Evolutionary conservation across 169 alveolate species (phyloP), one percentile per base, ranked within the genome.

Genomic region (Plasmodium inui): DNA sequence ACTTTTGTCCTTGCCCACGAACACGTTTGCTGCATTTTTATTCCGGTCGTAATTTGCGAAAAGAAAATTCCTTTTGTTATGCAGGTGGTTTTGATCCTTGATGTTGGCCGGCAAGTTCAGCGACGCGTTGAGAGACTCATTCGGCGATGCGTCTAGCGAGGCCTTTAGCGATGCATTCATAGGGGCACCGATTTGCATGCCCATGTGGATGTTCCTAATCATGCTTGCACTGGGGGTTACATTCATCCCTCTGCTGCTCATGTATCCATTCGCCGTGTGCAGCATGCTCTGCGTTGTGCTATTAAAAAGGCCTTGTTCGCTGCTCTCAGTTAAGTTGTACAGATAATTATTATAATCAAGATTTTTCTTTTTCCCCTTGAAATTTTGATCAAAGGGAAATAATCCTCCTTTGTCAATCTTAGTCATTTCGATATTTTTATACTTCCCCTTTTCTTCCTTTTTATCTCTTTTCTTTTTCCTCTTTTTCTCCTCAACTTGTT

Each of bases 401-500:
- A 30, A 34, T 32, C 8, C 91, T 26, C 26, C 73, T 30, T 30
- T 82, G 5, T 82, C 91, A 57, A 61, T 19, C 39, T 57, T 82
- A 22, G 37, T 2, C 72, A 12, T 46, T 82, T 82, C 91, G 12
- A 4, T 28, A 32, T 82, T 82, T 32, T 82, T 82, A 22, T 74
- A 41, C 19, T 61, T 86, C 10, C 57, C 26, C 34, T 74, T n/a
- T 28, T 34, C 44, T 57, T 32, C 71, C 39, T 28, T 82, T 88
- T 79, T 70, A 30, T 79, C 55, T 37, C 78, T 88, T 79, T 88
- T 88, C 39, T 88, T 88, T 88, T 88, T 79, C 73, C 83, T 55
- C n/a, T 39, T 85, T 79, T 88, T 88, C 61, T 88, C 94, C 72
- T 76, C 94, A 1, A 61, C 8, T 73, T 79, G 71, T 41, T 71